Conservation (phyloP, 2,329 filamentous ascomycete species). For the Trichoderma sp. region DNA sequence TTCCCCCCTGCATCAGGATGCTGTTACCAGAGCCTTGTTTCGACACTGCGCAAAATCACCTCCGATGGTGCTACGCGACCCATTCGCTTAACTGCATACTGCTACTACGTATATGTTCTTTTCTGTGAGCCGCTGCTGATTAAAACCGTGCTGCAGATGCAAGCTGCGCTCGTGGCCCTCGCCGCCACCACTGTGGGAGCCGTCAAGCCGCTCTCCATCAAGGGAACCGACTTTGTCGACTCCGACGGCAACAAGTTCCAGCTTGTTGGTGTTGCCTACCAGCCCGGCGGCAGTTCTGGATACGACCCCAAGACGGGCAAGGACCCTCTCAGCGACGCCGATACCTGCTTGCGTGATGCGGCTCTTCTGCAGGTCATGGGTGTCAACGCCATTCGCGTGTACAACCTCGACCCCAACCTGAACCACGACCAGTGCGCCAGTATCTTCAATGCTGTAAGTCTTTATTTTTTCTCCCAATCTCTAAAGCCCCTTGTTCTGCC, state of each 20-base stretch:
- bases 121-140: not conserved
- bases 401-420: conserved; percentile 67
- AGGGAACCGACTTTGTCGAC: conserved; percentile 64
- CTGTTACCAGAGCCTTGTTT: not conserved
- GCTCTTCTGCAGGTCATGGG: conserved; percentile 67
- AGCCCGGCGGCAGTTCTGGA: conserved; percentile 67
- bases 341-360: conserved; percentile 65
- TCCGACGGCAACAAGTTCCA: conserved; percentile 63
- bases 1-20: not conserved
- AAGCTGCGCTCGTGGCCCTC: conserved; percentile 56
- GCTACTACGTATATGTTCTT: not conserved
- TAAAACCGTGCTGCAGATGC: conserved; percentile 36
- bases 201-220: conserved; percentile 60
- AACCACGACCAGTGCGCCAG: conserved; percentile 70
- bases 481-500: not conserved
- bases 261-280: conserved; percentile 70
- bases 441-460: conserved; percentile 64
- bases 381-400: conserved; percentile 70
- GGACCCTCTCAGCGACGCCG: conserved; percentile 63
- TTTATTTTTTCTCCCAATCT: too few species aligned
- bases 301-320: conserved; percentile 58
- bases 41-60: not conserved
- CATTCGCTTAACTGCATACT: not conserved
- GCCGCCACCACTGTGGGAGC: conserved; percentile 58
- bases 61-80: not conserved